Conservation (phyloP, 768 basidiomycete genomes). For the Auricularia cornea region DNA sequence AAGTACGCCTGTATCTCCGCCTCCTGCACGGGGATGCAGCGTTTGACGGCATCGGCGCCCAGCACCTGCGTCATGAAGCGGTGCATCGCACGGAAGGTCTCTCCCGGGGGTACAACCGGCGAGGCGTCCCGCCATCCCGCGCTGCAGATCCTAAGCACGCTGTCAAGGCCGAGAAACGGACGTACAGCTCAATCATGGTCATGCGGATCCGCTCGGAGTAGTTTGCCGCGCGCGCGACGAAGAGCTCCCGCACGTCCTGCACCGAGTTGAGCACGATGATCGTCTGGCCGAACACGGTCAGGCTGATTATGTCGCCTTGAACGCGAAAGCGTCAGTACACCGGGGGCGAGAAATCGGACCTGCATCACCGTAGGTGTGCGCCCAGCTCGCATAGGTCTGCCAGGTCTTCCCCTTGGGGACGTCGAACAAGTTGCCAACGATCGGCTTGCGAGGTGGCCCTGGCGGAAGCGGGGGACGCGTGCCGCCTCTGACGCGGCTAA, state of each 20-base stretch:
- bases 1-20: not conserved
- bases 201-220: slow-evolving; percentile 43
- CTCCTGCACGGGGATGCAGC: not conserved
- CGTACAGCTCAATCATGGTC: slow-evolving; percentile 31
- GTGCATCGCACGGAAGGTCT: not conserved
- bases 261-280: slow-evolving; percentile 40
- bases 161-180: no score
- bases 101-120: not conserved
- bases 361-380: slow-evolving; percentile 33
- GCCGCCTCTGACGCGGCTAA: no score
- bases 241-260: slow-evolving; percentile 30
- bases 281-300: slow-evolving; percentile 35
- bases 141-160: no score
- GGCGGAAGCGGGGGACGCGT: slow-evolving; percentile 36
- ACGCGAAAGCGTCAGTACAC: slow-evolving; percentile 10
- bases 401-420: slow-evolving; percentile 33
- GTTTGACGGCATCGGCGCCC: not conserved
- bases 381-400: slow-evolving; percentile 35
- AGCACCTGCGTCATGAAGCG: not conserved
- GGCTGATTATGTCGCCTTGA: slow-evolving; percentile 40
- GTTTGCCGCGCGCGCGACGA: slow-evolving; percentile 38
- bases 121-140: no score
- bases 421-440: slow-evolving; percentile 43
- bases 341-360: not conserved
- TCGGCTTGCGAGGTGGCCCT: slow-evolving; percentile 36